Evolutionary conservation across 139 green algal species (phyloP), one percentile per base, ranked within the genome.

Genomic region (Parachlorella kessleri): DNA sequence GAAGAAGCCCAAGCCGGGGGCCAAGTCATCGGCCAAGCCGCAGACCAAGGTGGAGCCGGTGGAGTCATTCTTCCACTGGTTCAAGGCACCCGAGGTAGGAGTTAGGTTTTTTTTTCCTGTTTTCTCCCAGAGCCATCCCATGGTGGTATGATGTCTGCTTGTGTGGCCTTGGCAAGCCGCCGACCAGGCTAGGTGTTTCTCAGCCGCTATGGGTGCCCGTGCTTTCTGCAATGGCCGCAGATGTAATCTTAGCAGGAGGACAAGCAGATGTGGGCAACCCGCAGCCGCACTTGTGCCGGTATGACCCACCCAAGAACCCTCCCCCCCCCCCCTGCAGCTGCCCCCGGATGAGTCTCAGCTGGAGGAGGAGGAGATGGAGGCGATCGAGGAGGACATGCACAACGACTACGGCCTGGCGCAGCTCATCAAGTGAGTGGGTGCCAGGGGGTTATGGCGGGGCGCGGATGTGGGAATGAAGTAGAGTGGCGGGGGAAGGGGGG

Each of bases 51-150:
- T 84, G 36, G 93, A 98, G 89, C 76, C 78, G 38, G 86, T 93
- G 36, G 90, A 95, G 53, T 93, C 81, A 53, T 98, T 99, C 88
- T 98, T 98, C 91, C 94, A 93, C 84, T 98, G 98, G 87, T 98
- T 98, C 92, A 89, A 80, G 36, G 91, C 94, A n/a, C 93, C 95
- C 4, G 73, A 91, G 74, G 87, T 91, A 41, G 1, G 75, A 24
- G 33, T 38, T 59, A 14, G 55, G 2, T 6, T 3, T 32, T 4
- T 78, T 48, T 30, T 48, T 41, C 71, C 0, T 0, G 48, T 18
- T 59, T 18, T 59, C 48, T 59, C 48, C 14, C 48, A 18, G 14
- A 14, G 21, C 14, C 48, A 59, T 59, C 48, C n/a, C n/a, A n/a
- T n/a, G n/a, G n/a, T n/a, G n/a, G n/a, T n/a, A n/a, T n/a, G n/a